phyloP scores from a whole-genome alignment of 2,329 filamentous ascomycete species.

The Claviceps spartinae region DNA sequence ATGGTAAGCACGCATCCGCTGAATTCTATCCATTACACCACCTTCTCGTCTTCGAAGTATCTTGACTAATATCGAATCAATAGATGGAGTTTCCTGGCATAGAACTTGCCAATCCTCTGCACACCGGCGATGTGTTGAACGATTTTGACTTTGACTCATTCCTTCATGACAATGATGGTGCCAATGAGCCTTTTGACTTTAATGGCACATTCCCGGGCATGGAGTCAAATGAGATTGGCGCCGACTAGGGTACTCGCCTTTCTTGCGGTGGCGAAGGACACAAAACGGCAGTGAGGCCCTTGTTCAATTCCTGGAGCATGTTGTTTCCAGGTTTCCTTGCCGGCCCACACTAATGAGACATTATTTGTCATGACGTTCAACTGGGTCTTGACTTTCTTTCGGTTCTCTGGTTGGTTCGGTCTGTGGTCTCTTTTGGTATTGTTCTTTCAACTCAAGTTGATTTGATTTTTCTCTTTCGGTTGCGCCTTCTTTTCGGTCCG shows the following conservation, averaged over 20 bases:
- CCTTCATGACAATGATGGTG: slow-evolving; percentile 39
- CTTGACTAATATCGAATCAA: slow-evolving; percentile 4
- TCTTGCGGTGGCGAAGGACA: neutral
- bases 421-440: too few species aligned
- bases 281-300: slow-evolving; percentile 1
- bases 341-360: slow-evolving; percentile 9
- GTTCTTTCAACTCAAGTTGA: too few species aligned
- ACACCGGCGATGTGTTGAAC: slow-evolving; percentile 43
- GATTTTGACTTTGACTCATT: slow-evolving; percentile 59
- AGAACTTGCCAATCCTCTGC: slow-evolving; percentile 42
- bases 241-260: slow-evolving; percentile 28
- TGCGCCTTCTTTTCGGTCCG: too few species aligned
- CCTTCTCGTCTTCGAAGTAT: neutral
- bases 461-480: too few species aligned
- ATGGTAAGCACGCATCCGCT: slow-evolving; percentile 26
- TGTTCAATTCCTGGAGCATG: neutral
- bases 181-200: slow-evolving; percentile 41
- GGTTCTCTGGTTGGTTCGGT: too few species aligned
- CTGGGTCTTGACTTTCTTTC: slow-evolving; percentile 9
- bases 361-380: slow-evolving; percentile 27
- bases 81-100: slow-evolving; percentile 34
- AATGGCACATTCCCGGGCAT: slow-evolving; percentile 35
- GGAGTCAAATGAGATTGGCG: slow-evolving; percentile 43
- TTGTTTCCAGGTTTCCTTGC: slow-evolving; percentile 10
- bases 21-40: too few species aligned